Evolutionary conservation across 495 filamentous ascomycete species (phyloP).

Genomic region (Aspergillus panamensis): DNA sequence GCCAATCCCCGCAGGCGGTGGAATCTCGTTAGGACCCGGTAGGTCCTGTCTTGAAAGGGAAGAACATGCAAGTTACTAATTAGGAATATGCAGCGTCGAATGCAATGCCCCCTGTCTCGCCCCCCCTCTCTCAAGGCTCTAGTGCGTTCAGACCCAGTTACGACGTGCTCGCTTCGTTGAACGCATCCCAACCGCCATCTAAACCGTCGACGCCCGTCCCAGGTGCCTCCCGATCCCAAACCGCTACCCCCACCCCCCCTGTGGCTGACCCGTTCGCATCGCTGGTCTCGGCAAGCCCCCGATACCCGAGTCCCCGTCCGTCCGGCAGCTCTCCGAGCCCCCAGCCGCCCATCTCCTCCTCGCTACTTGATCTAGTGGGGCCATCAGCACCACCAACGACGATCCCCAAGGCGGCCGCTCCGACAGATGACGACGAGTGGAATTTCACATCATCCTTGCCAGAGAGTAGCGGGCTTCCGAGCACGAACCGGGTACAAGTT

Average conservation of each 20-base stretch:
- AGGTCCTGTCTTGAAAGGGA: slow-evolving; percentile 29
- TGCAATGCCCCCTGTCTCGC: not conserved
- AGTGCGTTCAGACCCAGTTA: slow-evolving; percentile 50
- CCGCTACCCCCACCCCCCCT: slow-evolving; percentile 38
- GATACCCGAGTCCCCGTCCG: slow-evolving; percentile 37
- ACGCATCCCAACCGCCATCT: slow-evolving; percentile 42
- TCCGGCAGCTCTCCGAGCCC: slow-evolving; percentile 17
- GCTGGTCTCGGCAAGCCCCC: slow-evolving; percentile 56
- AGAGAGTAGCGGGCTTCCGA: slow-evolving; percentile 49
- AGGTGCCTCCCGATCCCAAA: slow-evolving; percentile 24
- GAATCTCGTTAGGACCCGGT: slow-evolving; percentile 82
- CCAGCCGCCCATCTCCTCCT: slow-evolving; percentile 33
- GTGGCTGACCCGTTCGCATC: slow-evolving; percentile 65
- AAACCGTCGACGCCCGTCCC: slow-evolving; percentile 48
- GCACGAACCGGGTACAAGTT: slow-evolving; percentile 59
- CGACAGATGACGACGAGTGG: slow-evolving; percentile 74
- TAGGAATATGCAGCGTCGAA: not conserved
- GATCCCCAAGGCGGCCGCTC: slow-evolving; percentile 23
- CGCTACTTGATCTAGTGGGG: slow-evolving; percentile 43
- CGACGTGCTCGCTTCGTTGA: slow-evolving; percentile 57
- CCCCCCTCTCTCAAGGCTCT: slow-evolving; percentile 34
- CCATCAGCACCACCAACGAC: slow-evolving; percentile 23
- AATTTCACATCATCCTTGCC: slow-evolving; percentile 86
- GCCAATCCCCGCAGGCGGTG: slow-evolving; percentile 63
- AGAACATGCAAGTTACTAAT: not conserved